These are phyloP conservation scores for Datura wrightii DNA, from an alignment of 257 asterid species.

Conservation along the genomic window DNA sequence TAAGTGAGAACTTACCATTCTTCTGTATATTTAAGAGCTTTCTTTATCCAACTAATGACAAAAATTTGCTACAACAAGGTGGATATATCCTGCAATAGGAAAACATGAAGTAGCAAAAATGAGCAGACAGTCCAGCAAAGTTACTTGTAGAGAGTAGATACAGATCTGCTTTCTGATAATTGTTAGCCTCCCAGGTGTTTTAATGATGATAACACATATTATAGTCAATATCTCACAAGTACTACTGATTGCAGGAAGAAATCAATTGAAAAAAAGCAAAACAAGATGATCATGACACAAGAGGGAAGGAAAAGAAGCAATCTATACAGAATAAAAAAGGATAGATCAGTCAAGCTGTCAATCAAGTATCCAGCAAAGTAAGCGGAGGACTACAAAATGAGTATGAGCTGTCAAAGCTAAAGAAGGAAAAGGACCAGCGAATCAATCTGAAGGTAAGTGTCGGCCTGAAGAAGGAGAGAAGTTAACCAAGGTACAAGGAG, in stretches of 20 bases:
- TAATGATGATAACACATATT: not conserved
- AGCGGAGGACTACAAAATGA: not conserved
- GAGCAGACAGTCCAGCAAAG: not conserved
- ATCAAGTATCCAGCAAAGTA: not conserved
- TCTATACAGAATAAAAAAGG: not conserved
- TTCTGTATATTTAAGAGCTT: not conserved
- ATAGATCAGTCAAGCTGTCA: not conserved
- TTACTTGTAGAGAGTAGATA: not conserved
- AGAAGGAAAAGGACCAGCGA: not conserved
- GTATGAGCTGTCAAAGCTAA: not conserved
- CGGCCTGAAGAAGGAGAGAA: not conserved
- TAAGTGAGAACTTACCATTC: constrained; percentile 24
- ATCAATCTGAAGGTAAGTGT: not conserved
- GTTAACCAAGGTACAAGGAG: not conserved
- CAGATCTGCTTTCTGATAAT: not conserved
- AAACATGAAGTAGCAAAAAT: not conserved
- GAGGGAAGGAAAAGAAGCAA: not conserved
- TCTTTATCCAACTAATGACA: not conserved
- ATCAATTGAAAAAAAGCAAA: not conserved
- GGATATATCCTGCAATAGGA: constrained; percentile 10
- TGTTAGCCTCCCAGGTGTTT: not conserved
- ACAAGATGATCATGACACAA: not conserved
- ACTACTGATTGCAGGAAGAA: not conserved
- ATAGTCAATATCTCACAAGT: not conserved
- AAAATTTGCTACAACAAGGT: not conserved